Base-by-base conservation (phyloP, 192 early-diverging fungal species). In the Coemansia sp. region DNA sequence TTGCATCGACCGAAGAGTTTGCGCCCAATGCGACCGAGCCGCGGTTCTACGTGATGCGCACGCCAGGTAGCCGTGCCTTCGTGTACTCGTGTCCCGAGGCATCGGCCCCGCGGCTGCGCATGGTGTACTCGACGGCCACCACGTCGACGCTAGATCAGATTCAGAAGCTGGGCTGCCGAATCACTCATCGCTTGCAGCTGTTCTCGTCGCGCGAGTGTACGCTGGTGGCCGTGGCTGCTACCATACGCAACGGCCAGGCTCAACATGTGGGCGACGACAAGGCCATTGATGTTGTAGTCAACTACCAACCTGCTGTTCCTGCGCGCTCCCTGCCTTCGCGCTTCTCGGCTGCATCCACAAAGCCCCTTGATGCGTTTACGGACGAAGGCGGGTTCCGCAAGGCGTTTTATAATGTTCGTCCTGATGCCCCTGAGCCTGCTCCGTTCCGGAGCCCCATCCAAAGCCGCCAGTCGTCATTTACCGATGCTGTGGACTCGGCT, bases 1-100 rank as follows among this genome's bases (percentile, higher is more conserved):
- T 71, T 45, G 53, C 68, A 13, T 70, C 67, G 26, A 67, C 71
- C 3, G 71, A 80, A 51, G 68, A 72, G 26, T 80, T 80, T 59
- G 26, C 49, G 41, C 71, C 72, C 1, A 66, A 68, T 59, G 58
- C 72, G 1, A 56, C 13, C 43, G 77, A 80, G 61, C 81, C 81
- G 4, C 71, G 81, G 43, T 83, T 78, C 69, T 83, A 83, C 51
- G 55, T 74, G 8, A 74, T 83, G 63, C 75, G 72, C 32, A 71
- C 72, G n/a, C 77, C 71, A 1, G 67, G 67, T 16, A 71, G 72
- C 47, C 71, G 72, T 29, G 66, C 71, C 39, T 71, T 83, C 55
- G 76, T 83, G 26, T 83, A 83, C 67, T 73, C 59, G 41, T 83
- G 82, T 49, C 82, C 82, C 18, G 75, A 78, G 20, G 35, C 56